phyloP scores from a whole-genome alignment of 345 rosid genomes.

The Excoecaria cochinchinensis region DNA sequence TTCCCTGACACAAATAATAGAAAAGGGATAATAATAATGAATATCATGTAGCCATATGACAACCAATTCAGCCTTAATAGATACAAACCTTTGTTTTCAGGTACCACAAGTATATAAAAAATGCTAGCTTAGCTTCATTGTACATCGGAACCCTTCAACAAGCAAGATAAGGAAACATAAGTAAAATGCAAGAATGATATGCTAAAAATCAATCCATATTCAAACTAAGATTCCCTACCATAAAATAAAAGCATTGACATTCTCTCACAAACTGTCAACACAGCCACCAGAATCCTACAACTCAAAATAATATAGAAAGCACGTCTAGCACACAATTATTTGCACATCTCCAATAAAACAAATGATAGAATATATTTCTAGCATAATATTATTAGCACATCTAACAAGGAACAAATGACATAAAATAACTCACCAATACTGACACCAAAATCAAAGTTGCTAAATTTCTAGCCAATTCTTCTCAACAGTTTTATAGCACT shows the following conservation, averaged over 20 bases:
- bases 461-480: conserved; percentile 57
- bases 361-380: not conserved
- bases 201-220: not conserved
- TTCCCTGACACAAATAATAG: conserved; percentile 44
- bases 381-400: not conserved
- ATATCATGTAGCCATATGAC: not conserved
- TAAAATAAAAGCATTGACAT: conserved; percentile 57
- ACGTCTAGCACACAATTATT: not conserved
- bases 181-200: not conserved
- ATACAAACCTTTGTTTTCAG: conserved; percentile 68
- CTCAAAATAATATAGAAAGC: not conserved
- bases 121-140: conserved; percentile 73
- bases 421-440: conserved; percentile 39
- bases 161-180: conserved; percentile 14
- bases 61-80: not conserved
- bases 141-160: conserved; percentile 78
- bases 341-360: not conserved
- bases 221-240: conserved; percentile 40
- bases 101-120: conserved; percentile 81
- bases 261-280: conserved; percentile 60
- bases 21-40: not conserved
- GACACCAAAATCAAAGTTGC: conserved; percentile 68
- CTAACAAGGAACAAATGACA: not conserved
- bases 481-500: conserved; percentile 62
- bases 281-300: conserved; percentile 66